Evolutionary conservation across 1,284 basidiomycete species (phyloP).

Genomic region (Pterulicium gracile): DNA sequence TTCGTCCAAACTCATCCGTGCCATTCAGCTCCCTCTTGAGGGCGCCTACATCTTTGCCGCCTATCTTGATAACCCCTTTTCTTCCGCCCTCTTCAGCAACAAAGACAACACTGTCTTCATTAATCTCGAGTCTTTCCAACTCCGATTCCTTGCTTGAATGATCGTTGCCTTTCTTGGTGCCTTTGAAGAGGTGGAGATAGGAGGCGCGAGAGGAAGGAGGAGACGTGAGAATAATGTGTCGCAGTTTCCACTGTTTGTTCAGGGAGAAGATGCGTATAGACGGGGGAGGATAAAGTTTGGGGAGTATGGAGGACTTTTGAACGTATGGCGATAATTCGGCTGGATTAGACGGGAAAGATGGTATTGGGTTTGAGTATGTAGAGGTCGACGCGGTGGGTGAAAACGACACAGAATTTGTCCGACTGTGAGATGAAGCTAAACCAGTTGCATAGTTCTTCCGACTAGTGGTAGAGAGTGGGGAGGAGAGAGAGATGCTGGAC

Average conservation of each 20-base stretch:
- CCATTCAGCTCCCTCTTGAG: conserved; percentile 33
- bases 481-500: conserved; percentile 7
- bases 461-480: conserved; percentile 9
- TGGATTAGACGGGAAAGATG: conserved; percentile 48
- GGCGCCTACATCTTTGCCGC: conserved; percentile 45
- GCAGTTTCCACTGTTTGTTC: conserved; percentile 60
- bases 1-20: conserved; percentile 33
- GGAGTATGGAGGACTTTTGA: conserved; percentile 38
- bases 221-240: conserved; percentile 52
- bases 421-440: conserved; percentile 24
- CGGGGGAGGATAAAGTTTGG: conserved; percentile 56
- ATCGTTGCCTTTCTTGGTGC: conserved; percentile 13
- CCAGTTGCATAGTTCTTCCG: conserved; percentile 20
- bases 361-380: conserved; percentile 20
- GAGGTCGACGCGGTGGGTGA: conserved; percentile 13
- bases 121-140: conserved; percentile 61
- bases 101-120: conserved; percentile 62
- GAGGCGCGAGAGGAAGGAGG: conserved; percentile 31
- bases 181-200: conserved; percentile 66
- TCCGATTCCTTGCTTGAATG: conserved; percentile 45
- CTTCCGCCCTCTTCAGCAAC: conserved; percentile 58
- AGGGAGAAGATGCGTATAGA: conserved; percentile 60
- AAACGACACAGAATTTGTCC: conserved; percentile 22
- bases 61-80: conserved; percentile 54
- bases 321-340: conserved; percentile 37